Evolutionary conservation across 345 rosid species (phyloP).

Genomic region (Eucalyptus brandiana): DNA sequence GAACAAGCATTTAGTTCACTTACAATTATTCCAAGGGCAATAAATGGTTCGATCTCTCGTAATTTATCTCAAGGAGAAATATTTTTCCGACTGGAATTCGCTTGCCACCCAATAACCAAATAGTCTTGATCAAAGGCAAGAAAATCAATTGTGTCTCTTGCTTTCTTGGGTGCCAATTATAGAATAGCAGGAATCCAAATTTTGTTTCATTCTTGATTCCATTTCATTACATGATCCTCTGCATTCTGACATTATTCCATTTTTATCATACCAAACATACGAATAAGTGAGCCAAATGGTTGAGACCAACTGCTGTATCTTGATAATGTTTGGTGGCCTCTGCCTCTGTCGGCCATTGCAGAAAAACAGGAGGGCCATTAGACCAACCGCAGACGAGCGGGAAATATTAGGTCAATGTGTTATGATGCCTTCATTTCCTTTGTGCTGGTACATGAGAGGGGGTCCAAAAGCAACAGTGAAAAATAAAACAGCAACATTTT

Average conservation of each 20-base stretch:
- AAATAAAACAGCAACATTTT: background rate
- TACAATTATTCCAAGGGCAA: background rate
- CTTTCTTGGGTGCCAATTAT: background rate
- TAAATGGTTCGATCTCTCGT: background rate
- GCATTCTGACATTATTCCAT: background rate
- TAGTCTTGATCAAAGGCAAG: background rate
- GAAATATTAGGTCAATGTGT: background rate
- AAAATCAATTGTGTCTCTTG: background rate
- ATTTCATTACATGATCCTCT: background rate
- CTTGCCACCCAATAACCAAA: background rate
- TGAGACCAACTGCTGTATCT: background rate
- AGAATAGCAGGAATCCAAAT: background rate
- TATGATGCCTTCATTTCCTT: background rate
- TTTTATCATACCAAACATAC: background rate
- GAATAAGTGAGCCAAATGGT: background rate
- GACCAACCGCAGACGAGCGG: background rate
- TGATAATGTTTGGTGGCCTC: background rate
- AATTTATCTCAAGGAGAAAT: background rate
- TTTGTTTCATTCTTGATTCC: background rate
- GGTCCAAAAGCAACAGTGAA: background rate
- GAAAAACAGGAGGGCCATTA: background rate
- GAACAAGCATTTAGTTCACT: background rate
- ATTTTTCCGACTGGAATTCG: background rate
- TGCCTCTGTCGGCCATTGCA: background rate
- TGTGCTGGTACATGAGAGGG: background rate